These are phyloP conservation scores for Botrytis galanthina DNA, from an alignment of 2,329 filamentous ascomycete species.

Conservation along the genomic window DNA sequence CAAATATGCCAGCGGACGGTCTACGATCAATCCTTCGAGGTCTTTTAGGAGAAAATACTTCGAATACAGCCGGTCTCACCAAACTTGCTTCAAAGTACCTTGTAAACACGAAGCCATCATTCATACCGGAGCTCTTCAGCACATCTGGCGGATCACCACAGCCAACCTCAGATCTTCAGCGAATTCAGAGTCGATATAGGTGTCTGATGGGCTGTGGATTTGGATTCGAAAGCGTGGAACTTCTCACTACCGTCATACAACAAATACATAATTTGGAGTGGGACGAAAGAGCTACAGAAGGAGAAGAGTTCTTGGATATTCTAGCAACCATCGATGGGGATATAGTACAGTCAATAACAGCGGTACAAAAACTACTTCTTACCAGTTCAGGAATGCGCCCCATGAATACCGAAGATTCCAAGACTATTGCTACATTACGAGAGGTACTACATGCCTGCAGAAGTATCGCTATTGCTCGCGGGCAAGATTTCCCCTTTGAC, in stretches of 20 bases:
- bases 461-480: neutral
- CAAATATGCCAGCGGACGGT: constrained; percentile 43
- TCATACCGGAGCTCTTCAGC: constrained; percentile 26
- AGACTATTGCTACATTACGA: constrained; percentile 17
- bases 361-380: constrained; percentile 30
- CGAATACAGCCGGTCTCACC: constrained; percentile 40
- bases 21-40: constrained; percentile 42
- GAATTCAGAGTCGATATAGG: constrained; percentile 33
- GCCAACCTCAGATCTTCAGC: constrained; percentile 21
- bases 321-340: constrained; percentile 39
- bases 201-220: constrained; percentile 40
- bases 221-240: constrained; percentile 36
- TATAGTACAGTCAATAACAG: constrained; percentile 34
- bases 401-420: constrained; percentile 23
- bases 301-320: constrained; percentile 26
- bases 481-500: constrained; percentile 25
- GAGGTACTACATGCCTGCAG: constrained; percentile 20
- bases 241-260: constrained; percentile 24
- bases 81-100: constrained; percentile 37
- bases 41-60: constrained; percentile 35
- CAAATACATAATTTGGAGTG: constrained; percentile 21
- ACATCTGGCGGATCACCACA: neutral
- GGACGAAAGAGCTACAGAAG: constrained; percentile 7
- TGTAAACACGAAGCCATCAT: constrained; percentile 28
- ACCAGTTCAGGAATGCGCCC: constrained; percentile 21